Conservation (phyloP, 2,329 filamentous ascomycete species). For the Zalaria obscura region DNA sequence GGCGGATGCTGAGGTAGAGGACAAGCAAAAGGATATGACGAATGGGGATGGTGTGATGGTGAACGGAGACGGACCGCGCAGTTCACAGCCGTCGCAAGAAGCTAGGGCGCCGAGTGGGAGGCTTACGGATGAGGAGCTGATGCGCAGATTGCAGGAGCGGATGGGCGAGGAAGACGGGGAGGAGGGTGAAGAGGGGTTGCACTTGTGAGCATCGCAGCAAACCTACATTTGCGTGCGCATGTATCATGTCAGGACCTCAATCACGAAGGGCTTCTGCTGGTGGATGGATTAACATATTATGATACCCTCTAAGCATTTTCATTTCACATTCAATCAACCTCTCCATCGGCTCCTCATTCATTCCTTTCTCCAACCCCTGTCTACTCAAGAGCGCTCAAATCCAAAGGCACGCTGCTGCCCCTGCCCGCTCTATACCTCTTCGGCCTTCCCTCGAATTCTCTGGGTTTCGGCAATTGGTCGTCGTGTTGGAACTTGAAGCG, state of each 20-base stretch:
- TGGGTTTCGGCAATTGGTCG: conserved; percentile 66
- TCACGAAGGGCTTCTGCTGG: too few species aligned
- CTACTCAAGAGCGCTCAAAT: conserved; percentile 49
- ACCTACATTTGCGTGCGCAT: too few species aligned
- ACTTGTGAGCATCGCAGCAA: conserved; percentile 32
- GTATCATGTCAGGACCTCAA: too few species aligned
- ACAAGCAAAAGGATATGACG: conserved; percentile 1
- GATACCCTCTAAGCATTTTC: too few species aligned
- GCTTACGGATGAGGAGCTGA: conserved; percentile 45
- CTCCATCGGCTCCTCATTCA: too few species aligned
- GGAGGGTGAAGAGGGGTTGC: conserved; percentile 44
- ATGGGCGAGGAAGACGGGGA: conserved; percentile 32
- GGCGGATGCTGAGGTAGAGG: conserved; percentile 19
- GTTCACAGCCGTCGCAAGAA: conserved; percentile 2
- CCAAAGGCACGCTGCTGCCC: conserved; percentile 85
- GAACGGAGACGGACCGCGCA: conserved; percentile 1
- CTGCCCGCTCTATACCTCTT: conserved; percentile 81
- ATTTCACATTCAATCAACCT: too few species aligned
- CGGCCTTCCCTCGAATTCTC: conserved; percentile 59
- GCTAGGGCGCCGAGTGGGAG: conserved; percentile 25
- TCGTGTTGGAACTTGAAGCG: conserved; percentile 84
- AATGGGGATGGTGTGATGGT: conserved; percentile 8
- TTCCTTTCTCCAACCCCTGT: neutral
- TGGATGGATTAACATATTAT: too few species aligned
- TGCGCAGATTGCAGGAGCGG: conserved; percentile 40